Conservation (phyloP, 148 eudicot genomes). For the Heliosperma pusillum region DNA sequence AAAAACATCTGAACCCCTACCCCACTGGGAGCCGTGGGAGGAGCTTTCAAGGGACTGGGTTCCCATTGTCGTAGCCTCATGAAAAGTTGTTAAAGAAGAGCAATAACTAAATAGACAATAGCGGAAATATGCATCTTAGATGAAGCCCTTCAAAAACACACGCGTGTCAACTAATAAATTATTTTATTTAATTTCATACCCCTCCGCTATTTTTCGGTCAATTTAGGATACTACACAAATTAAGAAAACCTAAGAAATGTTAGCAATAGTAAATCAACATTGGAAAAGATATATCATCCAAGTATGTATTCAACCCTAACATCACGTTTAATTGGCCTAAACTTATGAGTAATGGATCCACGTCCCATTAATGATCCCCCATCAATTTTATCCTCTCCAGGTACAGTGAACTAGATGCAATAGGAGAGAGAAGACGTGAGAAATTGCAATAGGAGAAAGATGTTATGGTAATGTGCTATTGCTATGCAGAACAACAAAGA, state of each 20-base stretch:
- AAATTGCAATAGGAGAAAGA: neutral
- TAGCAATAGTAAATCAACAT: no score
- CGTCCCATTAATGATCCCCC: neutral
- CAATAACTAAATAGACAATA: neutral
- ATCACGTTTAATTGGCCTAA: neutral
- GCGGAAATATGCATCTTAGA: no score
- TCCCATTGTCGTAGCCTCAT: neutral
- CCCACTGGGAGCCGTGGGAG: neutral
- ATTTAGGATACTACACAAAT: no score
- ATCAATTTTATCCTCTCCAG: neutral
- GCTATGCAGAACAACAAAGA: neutral
- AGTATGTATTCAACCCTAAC: neutral
- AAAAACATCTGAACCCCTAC: neutral
- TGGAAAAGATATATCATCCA: no score
- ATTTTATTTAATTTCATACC: neutral
- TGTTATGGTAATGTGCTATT: neutral
- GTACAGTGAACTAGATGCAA: neutral
- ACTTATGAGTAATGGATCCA: neutral
- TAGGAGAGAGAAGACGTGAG: neutral
- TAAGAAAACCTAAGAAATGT: no score
- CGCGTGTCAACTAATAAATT: neutral
- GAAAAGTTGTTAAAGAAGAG: neutral
- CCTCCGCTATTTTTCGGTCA: neutral
- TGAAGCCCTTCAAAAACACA: neutral
- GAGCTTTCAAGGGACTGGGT: no score